A percentile compares a stretch with the other conserved stretches of the same genome.
phyloP scores from a whole-genome alignment of 2,329 filamentous ascomycete species.

The Colletotrichum destructivum region DNA sequence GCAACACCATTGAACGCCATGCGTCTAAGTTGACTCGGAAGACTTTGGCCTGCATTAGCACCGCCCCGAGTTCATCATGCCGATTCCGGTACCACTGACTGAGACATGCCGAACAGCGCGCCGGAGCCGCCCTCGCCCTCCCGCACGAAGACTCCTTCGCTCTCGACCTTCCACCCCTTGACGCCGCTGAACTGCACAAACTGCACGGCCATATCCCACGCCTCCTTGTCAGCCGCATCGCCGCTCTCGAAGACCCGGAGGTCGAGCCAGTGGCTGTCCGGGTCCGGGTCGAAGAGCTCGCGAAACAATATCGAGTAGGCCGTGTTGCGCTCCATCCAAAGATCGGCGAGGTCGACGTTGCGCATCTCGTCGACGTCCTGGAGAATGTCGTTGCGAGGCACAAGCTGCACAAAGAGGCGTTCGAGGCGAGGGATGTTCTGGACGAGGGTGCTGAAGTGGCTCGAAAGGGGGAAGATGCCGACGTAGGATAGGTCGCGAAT shows the following conservation, averaged over 20 bases:
- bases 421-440: slow-evolving; percentile 65
- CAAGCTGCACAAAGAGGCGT: slow-evolving; percentile 68
- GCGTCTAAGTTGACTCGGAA: slow-evolving; percentile 46
- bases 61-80: not conserved
- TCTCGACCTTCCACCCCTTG: slow-evolving; percentile 59
- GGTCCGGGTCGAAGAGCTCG: slow-evolving; percentile 52
- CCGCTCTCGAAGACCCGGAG: slow-evolving; percentile 66
- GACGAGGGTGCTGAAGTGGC: slow-evolving; percentile 69
- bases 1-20: slow-evolving; percentile 51
- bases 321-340: slow-evolving; percentile 70
- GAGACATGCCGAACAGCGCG: slow-evolving; percentile 36
- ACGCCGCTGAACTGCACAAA: slow-evolving; percentile 55
- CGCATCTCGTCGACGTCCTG: slow-evolving; percentile 55
- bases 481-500: slow-evolving; percentile 71
- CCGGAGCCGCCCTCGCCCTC: slow-evolving; percentile 37
- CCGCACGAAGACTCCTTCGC: slow-evolving; percentile 62
- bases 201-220: slow-evolving; percentile 62
- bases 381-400: slow-evolving; percentile 52
- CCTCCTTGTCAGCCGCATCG: slow-evolving; percentile 61
- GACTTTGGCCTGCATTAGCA: slow-evolving; percentile 35
- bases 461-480: slow-evolving; percentile 76
- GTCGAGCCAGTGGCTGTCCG: slow-evolving; percentile 54
- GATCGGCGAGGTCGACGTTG: slow-evolving; percentile 58
- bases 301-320: slow-evolving; percentile 64
- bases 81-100: slow-evolving; percentile 41